Percentiles rank a stretch among this genome's conserved stretches.
Conservation (phyloP, 83 land plant species). For the Picea abies region DNA sequence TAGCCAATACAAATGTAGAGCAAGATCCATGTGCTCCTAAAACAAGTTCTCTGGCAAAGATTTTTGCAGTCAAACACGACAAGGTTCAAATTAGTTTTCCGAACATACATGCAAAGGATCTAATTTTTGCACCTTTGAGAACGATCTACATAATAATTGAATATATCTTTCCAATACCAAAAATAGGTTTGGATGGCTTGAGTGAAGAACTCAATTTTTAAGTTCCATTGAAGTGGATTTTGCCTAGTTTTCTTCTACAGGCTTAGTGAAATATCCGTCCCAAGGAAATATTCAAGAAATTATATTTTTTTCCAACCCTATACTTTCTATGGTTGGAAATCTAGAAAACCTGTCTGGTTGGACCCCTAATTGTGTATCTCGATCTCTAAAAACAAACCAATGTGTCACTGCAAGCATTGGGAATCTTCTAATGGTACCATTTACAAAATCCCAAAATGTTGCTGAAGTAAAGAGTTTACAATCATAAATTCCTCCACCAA, state of each 20-base stretch:
- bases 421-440: not conserved
- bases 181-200: slow-evolving; percentile 22
- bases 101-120: not conserved
- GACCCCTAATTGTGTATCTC: slow-evolving; percentile 2
- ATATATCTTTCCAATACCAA: not conserved
- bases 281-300: slow-evolving; percentile 4
- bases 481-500: not conserved
- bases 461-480: slow-evolving; percentile 5
- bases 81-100: not conserved
- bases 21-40: too few relatives aligned
- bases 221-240: slow-evolving; percentile 8
- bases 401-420: slow-evolving; percentile 11
- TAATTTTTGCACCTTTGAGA: slow-evolving; percentile 2
- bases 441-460: not conserved
- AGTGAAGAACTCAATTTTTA: not conserved
- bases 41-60: too few relatives aligned
- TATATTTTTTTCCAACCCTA: not conserved
- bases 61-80: too few relatives aligned
- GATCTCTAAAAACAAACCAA: slow-evolving; percentile 10
- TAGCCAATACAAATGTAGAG: too few relatives aligned
- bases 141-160: not conserved
- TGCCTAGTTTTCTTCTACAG: not conserved
- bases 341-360: not conserved
- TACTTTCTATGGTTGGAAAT: not conserved
- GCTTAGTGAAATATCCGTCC: slow-evolving; percentile 8